Conservation (phyloP, 2,329 filamentous ascomycete genomes). For the Clonostachys rosea region DNA sequence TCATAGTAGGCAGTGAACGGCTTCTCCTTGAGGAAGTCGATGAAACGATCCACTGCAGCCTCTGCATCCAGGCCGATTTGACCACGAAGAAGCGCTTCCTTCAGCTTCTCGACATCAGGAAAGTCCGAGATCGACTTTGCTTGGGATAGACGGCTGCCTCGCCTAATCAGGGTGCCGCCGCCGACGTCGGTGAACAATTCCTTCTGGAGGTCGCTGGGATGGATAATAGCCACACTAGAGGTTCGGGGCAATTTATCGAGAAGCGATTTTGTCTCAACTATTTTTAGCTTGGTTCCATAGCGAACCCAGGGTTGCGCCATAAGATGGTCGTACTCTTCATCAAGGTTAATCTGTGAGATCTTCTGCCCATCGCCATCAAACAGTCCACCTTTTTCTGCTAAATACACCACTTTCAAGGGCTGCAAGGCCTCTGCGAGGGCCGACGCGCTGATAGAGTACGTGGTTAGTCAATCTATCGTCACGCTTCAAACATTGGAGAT, state of each 20-base stretch:
- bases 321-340: constrained; percentile 89
- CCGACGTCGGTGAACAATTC: constrained; percentile 96
- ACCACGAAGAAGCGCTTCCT: constrained; percentile 77
- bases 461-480: not conserved
- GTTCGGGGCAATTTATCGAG: constrained; percentile 76
- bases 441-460: constrained; percentile 48
- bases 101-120: constrained; percentile 69
- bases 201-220: constrained; percentile 92
- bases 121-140: constrained; percentile 70
- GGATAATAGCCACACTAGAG: constrained; percentile 95
- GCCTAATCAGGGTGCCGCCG: constrained; percentile 85
- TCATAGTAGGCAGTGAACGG: constrained; percentile 94
- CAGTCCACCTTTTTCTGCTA: constrained; percentile 96
- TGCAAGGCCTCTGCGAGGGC: constrained; percentile 65
- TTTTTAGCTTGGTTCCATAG: constrained; percentile 62
- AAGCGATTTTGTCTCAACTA: not conserved
- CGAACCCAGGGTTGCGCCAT: constrained; percentile 95
- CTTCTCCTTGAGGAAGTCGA: constrained; percentile 71
- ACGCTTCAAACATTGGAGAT: not conserved
- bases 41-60: constrained; percentile 80
- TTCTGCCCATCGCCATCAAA: constrained; percentile 93
- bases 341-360: constrained; percentile 95
- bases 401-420: constrained; percentile 94
- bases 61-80: constrained; percentile 76
- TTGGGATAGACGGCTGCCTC: constrained; percentile 83